Percentiles rank a stretch among this genome's conserved stretches.
Conservation (phyloP, 2,329 filamentous ascomycete genomes). For the Cladosporium colombiae region DNA sequence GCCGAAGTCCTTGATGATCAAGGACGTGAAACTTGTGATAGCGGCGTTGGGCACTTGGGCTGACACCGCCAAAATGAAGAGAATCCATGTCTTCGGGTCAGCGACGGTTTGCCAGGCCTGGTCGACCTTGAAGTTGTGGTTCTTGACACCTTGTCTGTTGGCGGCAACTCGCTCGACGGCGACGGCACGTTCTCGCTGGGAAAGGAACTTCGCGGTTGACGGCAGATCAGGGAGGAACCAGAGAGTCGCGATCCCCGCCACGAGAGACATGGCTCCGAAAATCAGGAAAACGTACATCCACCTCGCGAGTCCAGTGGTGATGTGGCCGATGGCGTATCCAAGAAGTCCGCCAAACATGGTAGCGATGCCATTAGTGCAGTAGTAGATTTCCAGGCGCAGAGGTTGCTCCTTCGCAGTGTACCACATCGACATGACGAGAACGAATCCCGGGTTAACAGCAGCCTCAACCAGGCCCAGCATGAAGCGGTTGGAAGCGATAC, state of each 20-base stretch:
- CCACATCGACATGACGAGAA: conserved; percentile 42
- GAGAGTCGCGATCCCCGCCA: conserved; percentile 41
- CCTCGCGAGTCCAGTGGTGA: conserved; percentile 50
- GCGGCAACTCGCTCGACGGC: conserved; percentile 54
- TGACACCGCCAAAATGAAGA: conserved; percentile 56
- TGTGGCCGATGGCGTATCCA: conserved; percentile 62
- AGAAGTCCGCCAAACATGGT: conserved; percentile 63
- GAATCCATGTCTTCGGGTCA: conserved; percentile 62
- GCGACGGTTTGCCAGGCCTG: conserved; percentile 49
- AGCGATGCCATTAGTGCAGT: conserved; percentile 56
- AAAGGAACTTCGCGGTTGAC: conserved; percentile 47
- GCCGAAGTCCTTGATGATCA: conserved; percentile 51
- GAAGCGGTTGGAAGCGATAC: conserved; percentile 41
- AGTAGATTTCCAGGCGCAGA: conserved; percentile 57
- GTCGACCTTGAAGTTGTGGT: conserved; percentile 45
- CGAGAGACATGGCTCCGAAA: conserved; percentile 45
- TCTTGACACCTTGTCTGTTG: conserved; percentile 58
- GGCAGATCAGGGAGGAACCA: conserved; percentile 48
- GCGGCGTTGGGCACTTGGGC: conserved; percentile 60
- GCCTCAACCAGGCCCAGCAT: conserved; percentile 41
- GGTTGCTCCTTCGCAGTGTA: conserved; percentile 50
- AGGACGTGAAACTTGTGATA: conserved; percentile 54
- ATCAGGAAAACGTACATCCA: conserved; percentile 64
- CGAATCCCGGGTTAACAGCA: conserved; percentile 40
- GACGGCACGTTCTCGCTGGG: conserved; percentile 45